Evolutionary conservation across 176 grass and related monocot species (phyloP).

Genomic region (Echinochloa phyllopogon): DNA sequence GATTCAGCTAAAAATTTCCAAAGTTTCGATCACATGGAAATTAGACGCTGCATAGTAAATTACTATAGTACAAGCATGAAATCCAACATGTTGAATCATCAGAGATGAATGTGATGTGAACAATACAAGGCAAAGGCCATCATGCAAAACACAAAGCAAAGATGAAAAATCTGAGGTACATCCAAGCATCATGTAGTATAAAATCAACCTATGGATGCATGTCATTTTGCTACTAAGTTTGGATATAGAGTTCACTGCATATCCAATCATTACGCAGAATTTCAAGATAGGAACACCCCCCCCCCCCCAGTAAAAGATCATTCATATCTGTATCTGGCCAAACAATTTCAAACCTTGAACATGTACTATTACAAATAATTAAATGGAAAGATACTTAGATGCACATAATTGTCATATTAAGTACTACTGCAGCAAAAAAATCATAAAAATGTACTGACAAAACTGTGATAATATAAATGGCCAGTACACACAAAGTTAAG

Average conservation of each 20-base stretch:
- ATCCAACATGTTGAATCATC: not conserved
- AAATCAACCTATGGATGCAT: not conserved
- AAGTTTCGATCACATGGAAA: not conserved
- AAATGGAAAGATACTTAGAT: not conserved
- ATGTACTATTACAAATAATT: not conserved
- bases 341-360: not conserved
- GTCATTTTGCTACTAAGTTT: not conserved
- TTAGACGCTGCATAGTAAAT: not conserved
- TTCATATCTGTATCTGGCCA: not conserved
- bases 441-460: not conserved
- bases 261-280: not conserved
- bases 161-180: not conserved
- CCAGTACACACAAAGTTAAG: not conserved
- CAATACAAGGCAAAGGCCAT: conserved; percentile 14
- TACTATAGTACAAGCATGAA: not conserved
- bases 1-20: not conserved
- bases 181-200: not conserved
- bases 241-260: not conserved
- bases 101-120: conserved; percentile 19
- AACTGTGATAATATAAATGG: not conserved
- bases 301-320: not conserved
- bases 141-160: not conserved
- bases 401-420: not conserved
- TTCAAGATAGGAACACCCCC: not conserved
- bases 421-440: not conserved